Conservation (phyloP, 164 flowering plant species). For the Cinnamomum chago region DNA sequence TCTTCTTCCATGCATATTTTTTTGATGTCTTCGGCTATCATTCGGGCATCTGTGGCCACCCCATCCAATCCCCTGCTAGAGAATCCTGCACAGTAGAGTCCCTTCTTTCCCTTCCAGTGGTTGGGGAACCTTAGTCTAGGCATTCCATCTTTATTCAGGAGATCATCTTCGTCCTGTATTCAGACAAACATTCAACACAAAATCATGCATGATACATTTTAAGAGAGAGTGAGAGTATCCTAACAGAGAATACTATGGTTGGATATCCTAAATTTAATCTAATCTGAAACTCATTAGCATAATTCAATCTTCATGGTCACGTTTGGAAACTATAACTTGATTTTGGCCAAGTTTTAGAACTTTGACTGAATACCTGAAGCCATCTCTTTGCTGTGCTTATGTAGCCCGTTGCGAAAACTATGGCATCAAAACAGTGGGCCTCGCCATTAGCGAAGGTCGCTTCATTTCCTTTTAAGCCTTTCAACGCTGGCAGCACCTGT, state of each 20-base stretch:
- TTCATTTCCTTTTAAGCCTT: not conserved
- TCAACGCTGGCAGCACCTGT: not conserved
- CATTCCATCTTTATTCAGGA: slow-evolving; percentile 17
- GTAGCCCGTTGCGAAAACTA: slow-evolving; percentile 6
- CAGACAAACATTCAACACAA: not conserved
- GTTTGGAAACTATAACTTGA: too few relatives aligned
- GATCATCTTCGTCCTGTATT: slow-evolving; percentile 7
- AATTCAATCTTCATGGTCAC: too few relatives aligned
- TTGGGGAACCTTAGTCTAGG: slow-evolving; percentile 10
- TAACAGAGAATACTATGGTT: too few relatives aligned
- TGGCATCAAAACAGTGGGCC: not conserved
- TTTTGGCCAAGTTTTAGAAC: too few relatives aligned
- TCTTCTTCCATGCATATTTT: not conserved
- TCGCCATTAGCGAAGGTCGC: not conserved
- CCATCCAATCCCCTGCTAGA: slow-evolving; percentile 17
- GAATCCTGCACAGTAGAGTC: slow-evolving; percentile 17
- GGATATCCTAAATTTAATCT: too few relatives aligned
- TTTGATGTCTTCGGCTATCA: slow-evolving; percentile 11
- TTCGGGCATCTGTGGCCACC: slow-evolving; percentile 9
- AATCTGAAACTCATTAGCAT: too few relatives aligned
- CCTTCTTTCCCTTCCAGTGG: slow-evolving; percentile 23
- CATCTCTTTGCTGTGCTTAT: slow-evolving; percentile 2
- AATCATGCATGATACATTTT: not conserved
- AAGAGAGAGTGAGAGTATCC: too few relatives aligned
- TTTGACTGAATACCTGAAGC: slow-evolving; percentile 1